phyloP scores from a whole-genome alignment of 257 asterid species.

The Solanum verrucosum region DNA sequence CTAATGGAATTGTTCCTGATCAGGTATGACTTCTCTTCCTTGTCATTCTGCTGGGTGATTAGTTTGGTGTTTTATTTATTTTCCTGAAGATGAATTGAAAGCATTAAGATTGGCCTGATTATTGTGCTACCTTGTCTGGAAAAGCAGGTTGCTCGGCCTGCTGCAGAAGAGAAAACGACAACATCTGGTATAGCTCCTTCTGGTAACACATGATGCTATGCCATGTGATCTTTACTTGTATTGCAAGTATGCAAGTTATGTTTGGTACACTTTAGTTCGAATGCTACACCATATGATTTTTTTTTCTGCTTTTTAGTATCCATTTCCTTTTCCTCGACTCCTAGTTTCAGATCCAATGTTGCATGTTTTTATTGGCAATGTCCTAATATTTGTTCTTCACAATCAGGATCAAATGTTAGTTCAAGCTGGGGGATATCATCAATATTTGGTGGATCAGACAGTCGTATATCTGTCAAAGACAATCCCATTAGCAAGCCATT shows the following conservation, averaged over 20 bases:
- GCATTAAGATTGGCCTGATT: background rate
- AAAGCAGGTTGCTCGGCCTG: slow-evolving; percentile 50
- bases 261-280: background rate
- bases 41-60: background rate
- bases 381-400: background rate
- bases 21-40: slow-evolving; percentile 41
- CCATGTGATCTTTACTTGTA: background rate
- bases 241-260: background rate
- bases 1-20: slow-evolving; percentile 77
- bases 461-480: slow-evolving; percentile 54
- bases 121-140: background rate
- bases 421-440: slow-evolving; percentile 94
- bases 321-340: background rate
- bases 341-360: background rate
- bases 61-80: background rate
- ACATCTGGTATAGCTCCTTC: slow-evolving; percentile 42
- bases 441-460: slow-evolving; percentile 67
- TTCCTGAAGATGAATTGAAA: background rate
- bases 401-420: slow-evolving; percentile 42
- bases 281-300: background rate
- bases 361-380: background rate
- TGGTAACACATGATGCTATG: background rate
- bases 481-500: slow-evolving; percentile 39
- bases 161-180: slow-evolving; percentile 53
- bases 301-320: background rate